Percentiles rank a stretch among this genome's conserved stretches.
These are phyloP conservation scores for Microdochium nivale DNA, from an alignment of 2,329 filamentous ascomycete genomes.

Conservation along the genomic window DNA sequence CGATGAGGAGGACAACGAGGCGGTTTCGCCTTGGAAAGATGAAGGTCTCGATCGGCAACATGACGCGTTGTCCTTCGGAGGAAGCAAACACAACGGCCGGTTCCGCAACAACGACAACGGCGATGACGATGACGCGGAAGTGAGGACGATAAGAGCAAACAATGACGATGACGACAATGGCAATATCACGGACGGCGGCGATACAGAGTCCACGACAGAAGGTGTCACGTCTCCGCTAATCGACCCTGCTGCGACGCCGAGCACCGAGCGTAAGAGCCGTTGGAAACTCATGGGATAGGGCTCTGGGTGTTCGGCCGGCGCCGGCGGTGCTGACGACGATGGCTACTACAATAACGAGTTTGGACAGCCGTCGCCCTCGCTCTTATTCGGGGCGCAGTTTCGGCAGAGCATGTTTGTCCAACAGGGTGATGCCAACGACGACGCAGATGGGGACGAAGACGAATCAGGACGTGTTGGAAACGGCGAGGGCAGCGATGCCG, in stretches of 20 bases:
- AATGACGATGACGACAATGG: neutral
- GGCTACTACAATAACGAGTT: neutral
- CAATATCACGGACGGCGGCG: neutral
- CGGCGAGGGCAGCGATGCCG: slow-evolving; percentile 5
- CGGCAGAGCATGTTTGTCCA: slow-evolving; percentile 2
- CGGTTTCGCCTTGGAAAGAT: slow-evolving; percentile 11
- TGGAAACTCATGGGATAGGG: neutral
- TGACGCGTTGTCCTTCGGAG: slow-evolving; percentile 1
- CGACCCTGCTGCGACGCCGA: neutral
- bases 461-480: slow-evolving; percentile 4
- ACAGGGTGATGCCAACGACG: neutral
- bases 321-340: neutral
- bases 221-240: neutral
- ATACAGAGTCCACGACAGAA: neutral
- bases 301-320: too few species aligned
- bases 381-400: neutral
- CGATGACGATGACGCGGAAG: neutral
- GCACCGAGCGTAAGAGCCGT: neutral
- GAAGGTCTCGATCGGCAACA: slow-evolving; percentile 9
- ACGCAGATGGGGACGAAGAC: slow-evolving; percentile 1
- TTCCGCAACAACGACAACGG: slow-evolving; percentile 3
- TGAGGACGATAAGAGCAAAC: neutral
- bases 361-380: neutral
- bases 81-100: slow-evolving; percentile 1
- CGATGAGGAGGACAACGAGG: slow-evolving; percentile 1